A percentile compares a stretch with the other conserved stretches of the same genome.
Evolutionary conservation across 2,329 filamentous ascomycete species (phyloP).

Genomic region (Malbranchea zuffiana): DNA sequence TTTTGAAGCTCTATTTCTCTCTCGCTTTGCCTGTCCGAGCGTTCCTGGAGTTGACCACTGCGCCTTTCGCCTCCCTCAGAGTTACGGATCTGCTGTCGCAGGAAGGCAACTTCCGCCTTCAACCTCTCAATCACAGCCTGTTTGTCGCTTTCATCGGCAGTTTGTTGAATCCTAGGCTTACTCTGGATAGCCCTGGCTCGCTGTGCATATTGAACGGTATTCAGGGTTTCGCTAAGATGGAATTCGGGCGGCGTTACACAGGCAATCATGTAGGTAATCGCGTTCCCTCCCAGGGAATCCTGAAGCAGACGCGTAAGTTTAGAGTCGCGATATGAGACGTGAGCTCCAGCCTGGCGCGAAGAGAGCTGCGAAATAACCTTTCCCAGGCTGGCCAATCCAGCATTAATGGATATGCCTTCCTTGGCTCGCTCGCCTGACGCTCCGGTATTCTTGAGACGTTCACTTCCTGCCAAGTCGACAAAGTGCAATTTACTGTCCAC

Average conservation of each 20-base stretch:
- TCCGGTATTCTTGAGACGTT: slow-evolving; percentile 91
- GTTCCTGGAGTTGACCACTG: slow-evolving; percentile 52
- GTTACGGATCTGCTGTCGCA: slow-evolving; percentile 85
- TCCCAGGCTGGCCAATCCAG: slow-evolving; percentile 81
- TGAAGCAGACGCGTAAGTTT: slow-evolving; percentile 88
- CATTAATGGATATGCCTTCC: slow-evolving; percentile 97
- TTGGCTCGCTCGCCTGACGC: slow-evolving; percentile 88
- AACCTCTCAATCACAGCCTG: slow-evolving; percentile 86
- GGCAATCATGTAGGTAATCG: slow-evolving; percentile 98
- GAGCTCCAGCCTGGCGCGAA: slow-evolving; percentile 71
- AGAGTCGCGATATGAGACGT: slow-evolving; percentile 98
- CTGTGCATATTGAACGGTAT: slow-evolving; percentile 95
- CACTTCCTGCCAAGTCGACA: slow-evolving; percentile 92
- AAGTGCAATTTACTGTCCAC: slow-evolving; percentile 98
- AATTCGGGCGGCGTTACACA: slow-evolving; percentile 96
- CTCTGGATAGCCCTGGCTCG: slow-evolving; percentile 92
- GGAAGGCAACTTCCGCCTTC: slow-evolving; percentile 83
- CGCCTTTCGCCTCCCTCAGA: slow-evolving; percentile 55
- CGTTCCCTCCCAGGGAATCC: slow-evolving; percentile 91
- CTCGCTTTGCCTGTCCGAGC: slow-evolving; percentile 67
- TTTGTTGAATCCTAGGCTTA: slow-evolving; percentile 89
- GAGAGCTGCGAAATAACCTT: slow-evolving; percentile 98
- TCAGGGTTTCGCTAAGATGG: slow-evolving; percentile 91
- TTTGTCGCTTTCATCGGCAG: slow-evolving; percentile 81
- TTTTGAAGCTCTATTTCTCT: slow-evolving; percentile 86